A percentile compares a stretch with the other conserved stretches of the same genome.
These are phyloP conservation scores for Dendrothele bispora DNA, from an alignment of 768 basidiomycete genomes.

Conservation along the genomic window DNA sequence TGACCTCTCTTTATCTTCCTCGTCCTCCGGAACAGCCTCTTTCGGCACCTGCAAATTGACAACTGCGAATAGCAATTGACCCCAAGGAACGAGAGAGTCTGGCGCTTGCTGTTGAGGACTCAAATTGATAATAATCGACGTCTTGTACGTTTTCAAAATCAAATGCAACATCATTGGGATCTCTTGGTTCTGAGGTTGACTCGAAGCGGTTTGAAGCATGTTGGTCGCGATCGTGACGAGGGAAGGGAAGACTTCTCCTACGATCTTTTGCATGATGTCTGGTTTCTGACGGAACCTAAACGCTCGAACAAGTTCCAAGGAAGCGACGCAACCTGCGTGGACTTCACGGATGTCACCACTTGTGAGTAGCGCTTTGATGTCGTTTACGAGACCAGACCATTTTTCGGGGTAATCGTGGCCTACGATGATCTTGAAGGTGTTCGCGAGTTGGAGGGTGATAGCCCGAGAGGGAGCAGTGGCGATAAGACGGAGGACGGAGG, in stretches of 20 bases:
- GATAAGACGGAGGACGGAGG: constrained; percentile 67
- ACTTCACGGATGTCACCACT: constrained; percentile 72
- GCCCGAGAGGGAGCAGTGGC: constrained; percentile 62
- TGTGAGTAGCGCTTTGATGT: constrained; percentile 60
- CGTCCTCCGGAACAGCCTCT: constrained; percentile 65
- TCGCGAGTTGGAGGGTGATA: constrained; percentile 77
- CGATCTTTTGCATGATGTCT: constrained; percentile 58
- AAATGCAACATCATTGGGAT: constrained; percentile 84
- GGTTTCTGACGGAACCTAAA: constrained; percentile 76
- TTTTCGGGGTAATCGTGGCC: constrained; percentile 75
- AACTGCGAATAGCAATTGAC: constrained; percentile 75
- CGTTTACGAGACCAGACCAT: constrained; percentile 72
- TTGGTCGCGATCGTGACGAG: constrained; percentile 73
- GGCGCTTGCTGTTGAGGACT: constrained; percentile 71
- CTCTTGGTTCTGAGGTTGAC: constrained; percentile 64
- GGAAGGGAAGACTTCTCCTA: constrained; percentile 67
- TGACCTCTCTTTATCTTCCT: constrained; percentile 72
- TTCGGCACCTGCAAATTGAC: constrained; percentile 71
- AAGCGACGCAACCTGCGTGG: constrained; percentile 77
- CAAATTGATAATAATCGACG: constrained; percentile 74
- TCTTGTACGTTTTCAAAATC: constrained; percentile 86
- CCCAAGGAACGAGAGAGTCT: constrained; percentile 86
- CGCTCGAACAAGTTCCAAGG: constrained; percentile 76
- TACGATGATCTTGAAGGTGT: constrained; percentile 70
- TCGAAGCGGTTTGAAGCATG: constrained; percentile 65